phyloP scores from a whole-genome alignment of 208 protist genomes.

The Leptomonas pyrrhocoris region DNA sequence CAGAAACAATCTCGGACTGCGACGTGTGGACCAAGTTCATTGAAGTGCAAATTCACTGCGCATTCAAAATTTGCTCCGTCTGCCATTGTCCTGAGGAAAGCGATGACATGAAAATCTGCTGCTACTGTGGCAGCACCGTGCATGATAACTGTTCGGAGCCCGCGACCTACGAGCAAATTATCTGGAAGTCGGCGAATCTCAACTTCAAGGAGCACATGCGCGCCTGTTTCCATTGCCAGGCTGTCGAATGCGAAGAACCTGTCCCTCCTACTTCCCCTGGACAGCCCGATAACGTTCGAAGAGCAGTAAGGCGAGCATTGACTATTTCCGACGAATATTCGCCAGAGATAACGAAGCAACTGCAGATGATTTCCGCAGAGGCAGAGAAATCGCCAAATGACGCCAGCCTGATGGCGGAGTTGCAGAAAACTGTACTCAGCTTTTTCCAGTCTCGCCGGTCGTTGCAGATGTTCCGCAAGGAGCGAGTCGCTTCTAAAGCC shows the following conservation, averaged over 20 bases:
- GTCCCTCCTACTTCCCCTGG: not conserved
- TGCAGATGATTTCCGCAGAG: conserved; percentile 16
- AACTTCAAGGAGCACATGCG: conserved; percentile 46
- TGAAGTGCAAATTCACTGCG: conserved; percentile 53
- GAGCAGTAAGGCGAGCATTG: conserved; percentile 48
- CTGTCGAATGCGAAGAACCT: conserved; percentile 20
- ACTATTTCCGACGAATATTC: conserved; percentile 61
- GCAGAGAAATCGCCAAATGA: conserved; percentile 23
- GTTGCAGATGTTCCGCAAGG: conserved; percentile 46
- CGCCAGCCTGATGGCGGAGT: conserved; percentile 28
- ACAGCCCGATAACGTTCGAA: conserved; percentile 46
- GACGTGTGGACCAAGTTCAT: conserved; percentile 77
- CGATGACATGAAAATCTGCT: conserved; percentile 78
- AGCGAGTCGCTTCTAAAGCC: conserved; percentile 49
- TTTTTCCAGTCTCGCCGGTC: conserved; percentile 68
- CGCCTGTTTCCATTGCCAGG: conserved; percentile 65
- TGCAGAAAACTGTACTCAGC: conserved; percentile 36
- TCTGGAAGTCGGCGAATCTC: conserved; percentile 71
- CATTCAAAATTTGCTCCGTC: conserved; percentile 74
- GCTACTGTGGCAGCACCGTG: conserved; percentile 72
- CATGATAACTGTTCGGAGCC: conserved; percentile 59
- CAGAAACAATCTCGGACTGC: conserved; percentile 40
- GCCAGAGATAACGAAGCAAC: conserved; percentile 10
- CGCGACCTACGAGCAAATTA: conserved; percentile 49
- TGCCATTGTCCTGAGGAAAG: conserved; percentile 67